A percentile compares a stretch with the other conserved stretches of the same genome.
Evolutionary conservation across 129 eudicot genomes (phyloP).

Genomic region (Pittosporum tobira): DNA sequence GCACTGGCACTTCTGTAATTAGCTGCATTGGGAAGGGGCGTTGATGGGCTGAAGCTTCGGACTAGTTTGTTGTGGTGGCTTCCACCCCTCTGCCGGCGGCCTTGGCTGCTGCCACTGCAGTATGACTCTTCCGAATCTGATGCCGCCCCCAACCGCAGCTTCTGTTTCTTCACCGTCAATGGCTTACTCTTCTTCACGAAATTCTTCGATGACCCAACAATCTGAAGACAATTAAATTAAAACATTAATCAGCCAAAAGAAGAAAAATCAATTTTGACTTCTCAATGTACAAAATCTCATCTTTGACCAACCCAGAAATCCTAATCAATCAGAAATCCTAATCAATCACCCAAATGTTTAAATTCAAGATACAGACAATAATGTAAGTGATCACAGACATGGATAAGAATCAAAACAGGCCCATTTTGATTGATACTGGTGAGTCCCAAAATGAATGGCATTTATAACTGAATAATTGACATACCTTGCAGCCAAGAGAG

Average conservation of each 20-base stretch:
- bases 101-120: conserved; percentile 45
- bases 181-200: conserved; percentile 35
- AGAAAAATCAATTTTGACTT: background rate
- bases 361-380: too few species aligned
- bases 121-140: conserved; percentile 76
- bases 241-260: conserved; percentile 1
- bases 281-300: background rate
- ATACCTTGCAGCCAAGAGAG: conserved; percentile 96
- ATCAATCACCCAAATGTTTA: too few species aligned
- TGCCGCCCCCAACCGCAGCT: conserved; percentile 11
- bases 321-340: background rate
- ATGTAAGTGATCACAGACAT: too few species aligned
- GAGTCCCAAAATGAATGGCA: background rate
- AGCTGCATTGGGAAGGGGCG: conserved; percentile 69
- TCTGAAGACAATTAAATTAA: conserved; percentile 28
- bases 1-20: conserved; percentile 48
- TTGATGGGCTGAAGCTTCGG: conserved; percentile 71
- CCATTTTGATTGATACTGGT: background rate
- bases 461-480: background rate
- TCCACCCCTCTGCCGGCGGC: conserved; percentile 23
- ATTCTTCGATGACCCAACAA: conserved; percentile 65
- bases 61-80: conserved; percentile 14
- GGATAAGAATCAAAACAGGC: too few species aligned
- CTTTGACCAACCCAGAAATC: background rate
- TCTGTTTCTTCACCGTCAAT: conserved; percentile 35